These are phyloP conservation scores for Neurospora sp. DNA, from an alignment of 495 filamentous ascomycete species.

Conservation along the genomic window DNA sequence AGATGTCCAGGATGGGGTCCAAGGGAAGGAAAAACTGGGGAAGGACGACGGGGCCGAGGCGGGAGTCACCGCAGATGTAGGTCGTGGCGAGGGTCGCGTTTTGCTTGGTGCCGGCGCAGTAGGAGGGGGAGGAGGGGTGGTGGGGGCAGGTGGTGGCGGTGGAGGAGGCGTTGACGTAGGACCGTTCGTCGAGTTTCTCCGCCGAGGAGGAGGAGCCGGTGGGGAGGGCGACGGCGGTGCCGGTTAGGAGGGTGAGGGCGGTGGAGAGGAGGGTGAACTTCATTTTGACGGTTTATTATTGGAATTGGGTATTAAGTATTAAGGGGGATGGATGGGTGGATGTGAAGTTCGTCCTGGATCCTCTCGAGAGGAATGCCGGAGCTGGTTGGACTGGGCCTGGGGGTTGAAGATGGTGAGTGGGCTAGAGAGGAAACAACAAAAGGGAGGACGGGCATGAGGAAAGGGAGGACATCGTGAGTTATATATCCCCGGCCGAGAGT, in stretches of 20 bases:
- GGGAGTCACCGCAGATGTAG: slow-evolving; percentile 43
- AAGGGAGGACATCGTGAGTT: not conserved
- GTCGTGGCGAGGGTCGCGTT: slow-evolving; percentile 9
- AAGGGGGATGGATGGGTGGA: not conserved
- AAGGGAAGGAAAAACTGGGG: slow-evolving; percentile 31
- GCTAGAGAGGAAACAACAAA: not conserved
- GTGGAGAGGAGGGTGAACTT: not conserved
- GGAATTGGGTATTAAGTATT: not conserved
- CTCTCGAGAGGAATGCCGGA: not conserved
- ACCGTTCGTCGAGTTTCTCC: not conserved
- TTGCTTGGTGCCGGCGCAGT: slow-evolving; percentile 33
- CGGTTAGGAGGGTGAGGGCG: not conserved
- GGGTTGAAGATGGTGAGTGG: not conserved
- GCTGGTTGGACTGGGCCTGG: not conserved
- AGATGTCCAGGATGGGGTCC: slow-evolving; percentile 23
- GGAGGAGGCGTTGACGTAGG: not conserved
- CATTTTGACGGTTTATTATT: not conserved
- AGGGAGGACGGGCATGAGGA: not conserved
- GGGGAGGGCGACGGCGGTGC: not conserved
- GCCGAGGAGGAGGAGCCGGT: not conserved
- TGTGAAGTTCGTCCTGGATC: not conserved
- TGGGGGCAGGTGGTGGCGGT: not conserved
- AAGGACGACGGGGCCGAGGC: slow-evolving; percentile 37
- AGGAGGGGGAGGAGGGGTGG: not conserved
- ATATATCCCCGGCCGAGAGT: not conserved